Conservation (phyloP, 306 rosid genomes). For the Ochetophila trinervis region DNA sequence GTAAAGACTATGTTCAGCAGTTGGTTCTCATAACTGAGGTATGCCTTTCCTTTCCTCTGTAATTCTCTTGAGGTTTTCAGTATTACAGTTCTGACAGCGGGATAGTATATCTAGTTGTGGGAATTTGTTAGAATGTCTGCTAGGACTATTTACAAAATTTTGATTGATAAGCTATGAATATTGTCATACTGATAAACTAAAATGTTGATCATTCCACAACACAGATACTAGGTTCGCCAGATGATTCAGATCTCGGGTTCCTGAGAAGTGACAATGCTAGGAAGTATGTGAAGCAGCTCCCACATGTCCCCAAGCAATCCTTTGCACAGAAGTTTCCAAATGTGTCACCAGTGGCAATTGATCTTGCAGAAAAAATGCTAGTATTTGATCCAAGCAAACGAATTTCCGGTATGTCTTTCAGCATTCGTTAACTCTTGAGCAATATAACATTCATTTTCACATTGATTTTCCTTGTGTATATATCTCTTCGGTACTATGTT, state of each 20-base stretch:
- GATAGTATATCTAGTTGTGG: too few relatives aligned
- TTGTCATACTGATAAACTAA: not conserved
- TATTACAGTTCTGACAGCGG: not conserved
- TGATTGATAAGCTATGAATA: not conserved
- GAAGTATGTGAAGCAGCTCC: constrained; percentile 92
- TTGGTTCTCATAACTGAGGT: constrained; percentile 65
- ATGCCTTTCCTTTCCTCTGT: constrained; percentile 4
- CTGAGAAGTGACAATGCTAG: constrained; percentile 89
- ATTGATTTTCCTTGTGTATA: constrained; percentile 15
- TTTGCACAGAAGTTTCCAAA: constrained; percentile 62
- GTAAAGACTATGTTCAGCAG: constrained; percentile 72
- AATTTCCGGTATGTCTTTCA: constrained; percentile 62
- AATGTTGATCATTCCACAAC: constrained; percentile 2
- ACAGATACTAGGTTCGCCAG: constrained; percentile 88
- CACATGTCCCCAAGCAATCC: constrained; percentile 60
- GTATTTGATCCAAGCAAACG: constrained; percentile 88
- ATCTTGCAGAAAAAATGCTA: constrained; percentile 91
- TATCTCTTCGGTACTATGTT: constrained; percentile 16
- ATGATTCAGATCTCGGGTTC: constrained; percentile 86
- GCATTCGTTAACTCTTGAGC: constrained; percentile 4
- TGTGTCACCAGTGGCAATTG: constrained; percentile 64
- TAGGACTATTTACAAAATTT: too few relatives aligned
- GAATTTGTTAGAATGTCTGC: too few relatives aligned
- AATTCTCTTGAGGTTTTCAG: constrained; percentile 12
- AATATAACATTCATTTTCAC: not conserved